Conservation (phyloP, 2,329 filamentous ascomycete genomes). For the Fusarium decemcellulare region DNA sequence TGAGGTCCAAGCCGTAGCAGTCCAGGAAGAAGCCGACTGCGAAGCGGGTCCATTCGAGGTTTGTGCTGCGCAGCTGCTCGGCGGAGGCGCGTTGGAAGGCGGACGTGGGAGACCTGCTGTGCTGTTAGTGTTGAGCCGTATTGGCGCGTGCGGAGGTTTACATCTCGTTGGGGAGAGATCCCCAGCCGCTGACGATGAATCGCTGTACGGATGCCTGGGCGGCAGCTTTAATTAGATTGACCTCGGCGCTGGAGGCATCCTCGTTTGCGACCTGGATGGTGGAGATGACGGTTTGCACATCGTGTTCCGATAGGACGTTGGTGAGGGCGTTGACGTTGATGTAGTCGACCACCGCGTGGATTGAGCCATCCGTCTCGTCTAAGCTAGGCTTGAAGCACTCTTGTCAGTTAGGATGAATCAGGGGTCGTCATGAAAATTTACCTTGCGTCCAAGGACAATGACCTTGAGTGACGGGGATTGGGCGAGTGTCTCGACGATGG, state of each 20-base stretch:
- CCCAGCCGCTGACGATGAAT: neutral
- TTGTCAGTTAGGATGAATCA: neutral
- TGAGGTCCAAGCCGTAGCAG: neutral
- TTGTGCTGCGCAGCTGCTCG: neutral
- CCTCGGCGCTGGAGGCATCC: neutral
- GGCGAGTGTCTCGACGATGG: neutral
- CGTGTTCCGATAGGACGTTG: neutral
- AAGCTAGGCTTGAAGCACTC: neutral
- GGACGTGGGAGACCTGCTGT: neutral
- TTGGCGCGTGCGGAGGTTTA: neutral
- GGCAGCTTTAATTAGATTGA: conserved; percentile 1
- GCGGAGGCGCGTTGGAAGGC: neutral
- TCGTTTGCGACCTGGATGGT: conserved; percentile 11
- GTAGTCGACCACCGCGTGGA: neutral
- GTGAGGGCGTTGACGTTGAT: neutral
- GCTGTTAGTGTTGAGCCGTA: neutral
- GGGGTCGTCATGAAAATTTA: neutral
- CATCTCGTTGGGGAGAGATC: conserved; percentile 5
- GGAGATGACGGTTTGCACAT: conserved; percentile 10
- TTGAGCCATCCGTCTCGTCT: neutral
- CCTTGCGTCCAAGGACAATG: neutral
- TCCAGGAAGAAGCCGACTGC: neutral
- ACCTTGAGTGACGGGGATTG: neutral
- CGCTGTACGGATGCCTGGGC: neutral
- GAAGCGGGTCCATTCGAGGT: conserved; percentile 1